Evolutionary conservation across 176 grass and related monocot genomes (phyloP), one percentile per base, ranked within the genome.

Genomic region (Carex parvula): DNA sequence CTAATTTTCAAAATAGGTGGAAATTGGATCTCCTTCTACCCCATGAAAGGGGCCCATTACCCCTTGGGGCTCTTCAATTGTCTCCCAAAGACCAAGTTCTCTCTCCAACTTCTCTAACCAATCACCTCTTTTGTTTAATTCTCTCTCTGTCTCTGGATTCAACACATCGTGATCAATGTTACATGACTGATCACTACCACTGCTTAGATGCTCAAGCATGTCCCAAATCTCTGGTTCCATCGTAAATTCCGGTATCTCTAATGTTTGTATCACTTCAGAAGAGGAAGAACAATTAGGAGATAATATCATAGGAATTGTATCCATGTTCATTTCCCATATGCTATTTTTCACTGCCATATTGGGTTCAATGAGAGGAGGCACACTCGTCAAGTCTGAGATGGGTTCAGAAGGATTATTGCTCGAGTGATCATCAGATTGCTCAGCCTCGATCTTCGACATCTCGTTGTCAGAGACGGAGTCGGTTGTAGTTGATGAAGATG

Each of bases 101-200:
- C 80, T 75, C 86, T 97, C 94, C 81, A 97, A 86, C 57, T 91
- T 67, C 30, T 91, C 84, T 87, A 93, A 83, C 94, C 94, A 96
- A 84, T 84, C 80, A 87, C 0, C 60, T 82, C 41, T 92, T 87
- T 72, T 86, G 78, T 39, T 71, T 64, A 39, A 8, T 64, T 82
- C 79, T 24, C 44, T 65, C 10, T 26, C 10, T 50, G 59, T 64
- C 7, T 33, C 60, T 35, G 62, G 80, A 67, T 83, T 67, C 41
- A 62, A 18, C 18, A 6, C 80, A n/a, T n/a, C 60, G 52, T 68
- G 37, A 83, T 67, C 61, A 17, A 68, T 52, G 58, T 82, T 66
- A 30, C 58, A 66, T 48, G 62, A 64, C 32, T 48, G 8, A 18
- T n/a, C 60, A 9, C 3, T 1, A 52, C 60, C 12, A 14, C 46